Conservation (phyloP, 768 basidiomycete genomes). For the Naematelia aurantialba region DNA sequence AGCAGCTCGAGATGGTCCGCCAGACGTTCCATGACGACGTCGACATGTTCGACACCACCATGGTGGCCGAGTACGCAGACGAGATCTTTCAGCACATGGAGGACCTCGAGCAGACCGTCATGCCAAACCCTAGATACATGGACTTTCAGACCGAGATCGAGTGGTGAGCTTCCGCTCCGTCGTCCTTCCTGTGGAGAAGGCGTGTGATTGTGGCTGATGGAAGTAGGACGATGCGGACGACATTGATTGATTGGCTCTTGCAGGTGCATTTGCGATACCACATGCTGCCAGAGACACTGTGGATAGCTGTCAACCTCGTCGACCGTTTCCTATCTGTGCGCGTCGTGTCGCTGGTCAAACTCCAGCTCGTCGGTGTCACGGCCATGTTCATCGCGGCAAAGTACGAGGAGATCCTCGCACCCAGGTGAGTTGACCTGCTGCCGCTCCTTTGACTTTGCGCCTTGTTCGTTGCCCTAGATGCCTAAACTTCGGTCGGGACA, state of each 20-base stretch:
- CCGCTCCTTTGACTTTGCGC: neutral
- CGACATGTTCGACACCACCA: slow-evolving; percentile 78
- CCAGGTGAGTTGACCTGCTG: slow-evolving; percentile 60
- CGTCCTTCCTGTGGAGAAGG: neutral
- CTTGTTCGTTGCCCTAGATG: too few relatives aligned
- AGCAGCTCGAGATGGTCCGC: slow-evolving; percentile 65
- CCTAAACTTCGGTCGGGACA: too few relatives aligned
- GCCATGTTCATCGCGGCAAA: slow-evolving; percentile 99
- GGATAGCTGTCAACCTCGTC: slow-evolving; percentile 97
- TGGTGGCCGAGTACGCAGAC: slow-evolving; percentile 98
- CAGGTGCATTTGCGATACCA: slow-evolving; percentile 98
- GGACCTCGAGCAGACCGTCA: slow-evolving; percentile 70
- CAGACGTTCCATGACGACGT: slow-evolving; percentile 64
- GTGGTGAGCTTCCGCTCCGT: slow-evolving; percentile 50
- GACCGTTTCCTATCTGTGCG: slow-evolving; percentile 87
- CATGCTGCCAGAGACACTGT: slow-evolving; percentile 97
- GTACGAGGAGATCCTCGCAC: slow-evolving; percentile 98
- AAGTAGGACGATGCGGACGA: slow-evolving; percentile 89
- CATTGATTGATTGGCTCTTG: slow-evolving; percentile 94
- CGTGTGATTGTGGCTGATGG: neutral
- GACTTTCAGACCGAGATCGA: slow-evolving; percentile 81
- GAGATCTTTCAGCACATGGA: slow-evolving; percentile 97
- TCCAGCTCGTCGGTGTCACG: slow-evolving; percentile 94
- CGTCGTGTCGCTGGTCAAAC: slow-evolving; percentile 80
- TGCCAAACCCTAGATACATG: slow-evolving; percentile 95